Evolutionary conservation across 2,329 filamentous ascomycete genomes (phyloP).

Genomic region (Ramularia endophylla): DNA sequence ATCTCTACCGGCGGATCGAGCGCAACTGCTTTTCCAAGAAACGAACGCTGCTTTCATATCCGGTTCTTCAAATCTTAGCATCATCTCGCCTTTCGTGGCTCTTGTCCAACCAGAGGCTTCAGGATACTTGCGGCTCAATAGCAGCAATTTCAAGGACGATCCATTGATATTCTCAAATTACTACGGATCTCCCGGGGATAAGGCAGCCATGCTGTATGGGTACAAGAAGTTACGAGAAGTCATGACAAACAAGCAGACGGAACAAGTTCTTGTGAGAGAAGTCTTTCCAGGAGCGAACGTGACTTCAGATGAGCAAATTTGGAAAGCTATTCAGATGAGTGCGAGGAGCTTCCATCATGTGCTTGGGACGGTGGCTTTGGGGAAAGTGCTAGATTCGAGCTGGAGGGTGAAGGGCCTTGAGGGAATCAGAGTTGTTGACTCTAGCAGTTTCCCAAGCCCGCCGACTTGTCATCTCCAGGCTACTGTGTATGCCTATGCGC

Average conservation of each 20-base stretch:
- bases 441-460: slow-evolving; percentile 11
- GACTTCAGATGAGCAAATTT: slow-evolving; percentile 9
- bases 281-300: slow-evolving; percentile 9
- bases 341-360: slow-evolving; percentile 11
- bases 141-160: slow-evolving; percentile 55
- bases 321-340: slow-evolving; percentile 9
- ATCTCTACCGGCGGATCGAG: slow-evolving; percentile 5
- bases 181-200: slow-evolving; percentile 30
- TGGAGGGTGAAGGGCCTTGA: slow-evolving; percentile 12
- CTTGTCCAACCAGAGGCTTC: slow-evolving; percentile 52
- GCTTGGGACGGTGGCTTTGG: slow-evolving; percentile 5
- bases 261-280: slow-evolving; percentile 3
- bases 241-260: background rate
- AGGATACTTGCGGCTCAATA: slow-evolving; percentile 27
- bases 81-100: slow-evolving; percentile 5
- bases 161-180: slow-evolving; percentile 59
- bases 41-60: background rate
- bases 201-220: slow-evolving; percentile 7
- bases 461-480: slow-evolving; percentile 11
- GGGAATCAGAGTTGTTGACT: slow-evolving; percentile 14
- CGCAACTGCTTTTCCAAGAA: slow-evolving; percentile 7
- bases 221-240: slow-evolving; percentile 6
- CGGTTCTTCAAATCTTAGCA: slow-evolving; percentile 3
- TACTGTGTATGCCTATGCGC: slow-evolving; percentile 7
- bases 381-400: slow-evolving; percentile 10